Evolutionary conservation across 2,329 filamentous ascomycete genomes (phyloP).

Genomic region (Colletotrichum orbiculare): DNA sequence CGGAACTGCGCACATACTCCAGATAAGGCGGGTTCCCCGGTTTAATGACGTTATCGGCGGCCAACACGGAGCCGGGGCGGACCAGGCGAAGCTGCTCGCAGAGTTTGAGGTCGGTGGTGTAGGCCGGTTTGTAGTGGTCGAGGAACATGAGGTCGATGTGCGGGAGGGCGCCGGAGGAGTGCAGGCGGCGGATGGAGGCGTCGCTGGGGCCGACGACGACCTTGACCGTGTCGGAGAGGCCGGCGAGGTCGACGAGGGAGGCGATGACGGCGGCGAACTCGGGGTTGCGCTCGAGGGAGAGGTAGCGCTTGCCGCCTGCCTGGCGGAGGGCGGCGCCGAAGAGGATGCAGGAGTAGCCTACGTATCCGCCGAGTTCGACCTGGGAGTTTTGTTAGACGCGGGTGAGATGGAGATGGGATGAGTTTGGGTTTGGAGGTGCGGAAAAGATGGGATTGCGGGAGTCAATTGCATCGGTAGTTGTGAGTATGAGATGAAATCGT

Average conservation of each 20-base stretch:
- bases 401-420: neutral
- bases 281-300: slow-evolving; percentile 78
- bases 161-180: slow-evolving; percentile 61
- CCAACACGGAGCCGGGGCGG: slow-evolving; percentile 69
- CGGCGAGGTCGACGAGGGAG: slow-evolving; percentile 78
- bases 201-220: slow-evolving; percentile 78
- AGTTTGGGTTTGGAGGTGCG: neutral
- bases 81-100: slow-evolving; percentile 78
- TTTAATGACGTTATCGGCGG: slow-evolving; percentile 77
- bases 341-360: slow-evolving; percentile 83
- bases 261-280: slow-evolving; percentile 78
- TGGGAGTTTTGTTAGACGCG: slow-evolving; percentile 20
- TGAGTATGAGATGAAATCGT: neutral
- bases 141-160: slow-evolving; percentile 80
- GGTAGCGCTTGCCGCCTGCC: slow-evolving; percentile 71
- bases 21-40: slow-evolving; percentile 78
- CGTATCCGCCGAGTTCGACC: slow-evolving; percentile 83
- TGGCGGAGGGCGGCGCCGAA: slow-evolving; percentile 75
- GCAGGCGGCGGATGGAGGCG: slow-evolving; percentile 71
- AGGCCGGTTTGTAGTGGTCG: slow-evolving; percentile 84
- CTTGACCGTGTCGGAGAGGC: slow-evolving; percentile 75
- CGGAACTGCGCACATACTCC: slow-evolving; percentile 74
- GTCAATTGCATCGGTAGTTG: neutral
- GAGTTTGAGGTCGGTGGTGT: slow-evolving; percentile 79
- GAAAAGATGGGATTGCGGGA: neutral